phyloP scores from a whole-genome alignment of 768 basidiomycete genomes.

The Tulasnella sp. region DNA sequence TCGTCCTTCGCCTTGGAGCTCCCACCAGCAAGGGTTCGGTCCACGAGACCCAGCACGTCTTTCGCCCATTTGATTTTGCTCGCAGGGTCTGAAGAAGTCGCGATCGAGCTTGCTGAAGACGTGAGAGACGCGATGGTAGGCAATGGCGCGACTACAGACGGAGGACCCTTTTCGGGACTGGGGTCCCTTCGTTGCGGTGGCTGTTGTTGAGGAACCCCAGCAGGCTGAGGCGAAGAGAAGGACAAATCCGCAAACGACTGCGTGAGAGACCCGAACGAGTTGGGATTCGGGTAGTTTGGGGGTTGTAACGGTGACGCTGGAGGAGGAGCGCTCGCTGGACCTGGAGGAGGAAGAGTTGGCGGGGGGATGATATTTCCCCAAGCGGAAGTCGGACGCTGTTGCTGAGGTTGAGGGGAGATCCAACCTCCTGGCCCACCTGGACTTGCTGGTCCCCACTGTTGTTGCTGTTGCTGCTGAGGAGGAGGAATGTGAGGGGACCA shows the following conservation, averaged over 20 bases:
- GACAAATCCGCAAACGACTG: slow-evolving; percentile 25
- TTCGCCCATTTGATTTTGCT: slow-evolving; percentile 73
- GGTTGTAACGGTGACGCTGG: neutral
- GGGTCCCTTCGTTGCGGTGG: neutral
- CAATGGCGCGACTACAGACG: slow-evolving; percentile 62
- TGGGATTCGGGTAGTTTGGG: neutral
- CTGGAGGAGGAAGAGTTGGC: neutral
- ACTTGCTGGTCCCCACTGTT: neutral
- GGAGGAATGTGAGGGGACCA: neutral
- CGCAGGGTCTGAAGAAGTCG: slow-evolving; percentile 51
- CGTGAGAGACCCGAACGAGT: neutral
- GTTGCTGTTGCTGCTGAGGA: slow-evolving; percentile 16
- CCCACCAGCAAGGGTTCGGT: slow-evolving; percentile 48
- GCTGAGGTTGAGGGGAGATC: neutral
- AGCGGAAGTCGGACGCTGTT: neutral
- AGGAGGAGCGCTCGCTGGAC: neutral
- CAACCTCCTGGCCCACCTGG: neutral
- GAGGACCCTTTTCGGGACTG: slow-evolving; percentile 36
- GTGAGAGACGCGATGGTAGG: slow-evolving; percentile 62
- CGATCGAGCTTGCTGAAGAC: slow-evolving; percentile 50
- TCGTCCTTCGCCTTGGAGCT: slow-evolving; percentile 40
- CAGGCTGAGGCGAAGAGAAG: slow-evolving; percentile 1
- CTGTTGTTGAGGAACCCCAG: neutral
- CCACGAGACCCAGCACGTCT: slow-evolving; percentile 77
- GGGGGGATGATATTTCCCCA: neutral